These are phyloP conservation scores for Trichoderma virens DNA, from an alignment of 495 filamentous ascomycete species.

Conservation along the genomic window DNA sequence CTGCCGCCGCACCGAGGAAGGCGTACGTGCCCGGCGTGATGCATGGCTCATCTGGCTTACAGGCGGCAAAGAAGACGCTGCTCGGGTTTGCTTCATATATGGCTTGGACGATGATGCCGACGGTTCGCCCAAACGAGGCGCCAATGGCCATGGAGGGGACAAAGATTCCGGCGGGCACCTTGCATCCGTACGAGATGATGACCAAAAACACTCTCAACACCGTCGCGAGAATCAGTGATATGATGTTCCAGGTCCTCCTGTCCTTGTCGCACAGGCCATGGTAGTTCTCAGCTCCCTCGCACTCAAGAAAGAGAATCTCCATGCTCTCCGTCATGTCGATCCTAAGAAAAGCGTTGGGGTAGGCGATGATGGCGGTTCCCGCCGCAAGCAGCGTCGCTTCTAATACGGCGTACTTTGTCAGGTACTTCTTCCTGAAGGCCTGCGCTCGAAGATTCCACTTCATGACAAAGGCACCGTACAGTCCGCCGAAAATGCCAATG, in stretches of 20 bases:
- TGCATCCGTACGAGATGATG: constrained; percentile 96
- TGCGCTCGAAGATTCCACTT: constrained; percentile 94
- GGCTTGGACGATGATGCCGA: constrained; percentile 91
- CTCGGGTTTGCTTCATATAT: constrained; percentile 76
- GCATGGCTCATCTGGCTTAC: constrained; percentile 86
- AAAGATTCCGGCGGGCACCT: constrained; percentile 95
- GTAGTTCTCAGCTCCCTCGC: constrained; percentile 88
- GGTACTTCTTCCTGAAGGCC: constrained; percentile 91
- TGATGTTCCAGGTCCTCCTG: constrained; percentile 70
- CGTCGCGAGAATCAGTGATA: constrained; percentile 75
- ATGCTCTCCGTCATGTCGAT: constrained; percentile 99
- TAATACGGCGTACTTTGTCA: constrained; percentile 75
- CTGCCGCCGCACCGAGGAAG: constrained; percentile 88
- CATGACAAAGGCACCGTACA: constrained; percentile 96
- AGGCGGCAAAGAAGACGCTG: constrained; percentile 78
- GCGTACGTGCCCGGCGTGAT: constrained; percentile 96
- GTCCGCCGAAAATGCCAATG: constrained; percentile 84
- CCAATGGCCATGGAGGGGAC: constrained; percentile 98
- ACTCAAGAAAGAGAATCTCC: constrained; percentile 95
- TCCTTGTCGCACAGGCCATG: constrained; percentile 77
- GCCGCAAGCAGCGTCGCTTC: constrained; percentile 80
- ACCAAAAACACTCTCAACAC: constrained; percentile 75
- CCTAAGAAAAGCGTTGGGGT: constrained; percentile 88
- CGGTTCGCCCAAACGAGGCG: constrained; percentile 83
- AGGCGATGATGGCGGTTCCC: constrained; percentile 83